phyloP scores from a whole-genome alignment of 306 rosid genomes.

The Fagus crenata region DNA sequence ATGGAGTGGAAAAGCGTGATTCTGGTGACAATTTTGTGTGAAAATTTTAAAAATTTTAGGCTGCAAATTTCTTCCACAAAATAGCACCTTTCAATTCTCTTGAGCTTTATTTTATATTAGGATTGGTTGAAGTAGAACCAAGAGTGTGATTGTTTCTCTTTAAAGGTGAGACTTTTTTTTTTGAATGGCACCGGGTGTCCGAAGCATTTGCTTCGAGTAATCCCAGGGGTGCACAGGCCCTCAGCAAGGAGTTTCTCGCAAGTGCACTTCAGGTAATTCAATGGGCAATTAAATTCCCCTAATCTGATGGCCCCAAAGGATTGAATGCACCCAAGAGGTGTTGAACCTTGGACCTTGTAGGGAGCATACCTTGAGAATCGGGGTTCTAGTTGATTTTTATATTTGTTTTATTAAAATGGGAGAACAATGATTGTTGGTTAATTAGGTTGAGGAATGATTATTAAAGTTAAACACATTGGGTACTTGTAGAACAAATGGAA shows the following conservation, averaged over 20 bases:
- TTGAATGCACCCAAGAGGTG: too few species aligned
- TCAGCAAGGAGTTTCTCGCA: too few species aligned
- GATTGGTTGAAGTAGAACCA: not conserved
- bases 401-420: not conserved
- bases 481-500: conserved; percentile 53
- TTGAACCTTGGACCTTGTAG: too few species aligned
- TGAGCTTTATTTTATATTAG: not conserved
- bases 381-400: not conserved
- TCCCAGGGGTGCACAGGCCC: too few species aligned
- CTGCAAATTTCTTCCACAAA: not conserved
- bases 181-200: too few species aligned
- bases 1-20: not conserved
- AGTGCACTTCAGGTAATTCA: too few species aligned
- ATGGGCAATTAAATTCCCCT: too few species aligned
- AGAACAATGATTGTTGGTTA: not conserved
- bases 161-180: not conserved
- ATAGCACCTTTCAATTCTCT: not conserved
- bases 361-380: too few species aligned
- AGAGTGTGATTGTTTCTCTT: not conserved
- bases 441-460: conserved; percentile 13
- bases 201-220: not conserved
- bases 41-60: not conserved
- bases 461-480: not conserved
- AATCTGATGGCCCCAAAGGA: too few species aligned
- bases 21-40: not conserved